Evolutionary conservation across 1,139 yeast species (phyloP).

Genomic region (Candida anutae): DNA sequence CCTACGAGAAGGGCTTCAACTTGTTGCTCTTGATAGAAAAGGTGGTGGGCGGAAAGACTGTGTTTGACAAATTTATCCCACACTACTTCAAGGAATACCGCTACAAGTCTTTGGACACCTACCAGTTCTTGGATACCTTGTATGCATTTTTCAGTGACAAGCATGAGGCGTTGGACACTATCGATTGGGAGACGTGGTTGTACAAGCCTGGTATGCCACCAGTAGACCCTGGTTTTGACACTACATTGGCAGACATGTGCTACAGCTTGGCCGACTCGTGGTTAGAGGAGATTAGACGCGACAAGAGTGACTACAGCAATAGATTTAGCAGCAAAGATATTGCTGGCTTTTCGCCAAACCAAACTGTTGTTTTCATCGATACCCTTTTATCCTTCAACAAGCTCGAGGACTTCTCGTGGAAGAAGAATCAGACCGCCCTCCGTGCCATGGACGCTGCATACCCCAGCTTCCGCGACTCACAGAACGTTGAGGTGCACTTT

Average conservation of each 20-base stretch:
- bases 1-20: conserved; percentile 87
- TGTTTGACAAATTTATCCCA: conserved; percentile 73
- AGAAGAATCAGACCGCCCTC: conserved; percentile 29
- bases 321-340: conserved; percentile 36
- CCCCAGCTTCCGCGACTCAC: conserved; percentile 36
- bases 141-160: conserved; percentile 53
- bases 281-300: conserved; percentile 29
- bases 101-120: conserved; percentile 68
- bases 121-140: conserved; percentile 69
- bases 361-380: conserved; percentile 72
- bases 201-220: conserved; percentile 83
- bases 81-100: conserved; percentile 66
- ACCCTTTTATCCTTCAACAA: conserved; percentile 38
- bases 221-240: conserved; percentile 66
- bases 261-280: conserved; percentile 59
- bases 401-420: conserved; percentile 27
- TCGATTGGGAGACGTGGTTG: conserved; percentile 86
- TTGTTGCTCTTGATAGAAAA: conserved; percentile 68
- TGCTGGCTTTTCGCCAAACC: conserved; percentile 58
- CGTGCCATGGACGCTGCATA: conserved; percentile 38
- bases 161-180: conserved; percentile 44
- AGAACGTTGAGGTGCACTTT: conserved; percentile 75
- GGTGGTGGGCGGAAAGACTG: conserved; percentile 46
- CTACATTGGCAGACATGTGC: conserved; percentile 69
- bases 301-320: conserved; percentile 6